Conservation (phyloP, 352 stramenopile species). For the Peronospora farinosa region DNA sequence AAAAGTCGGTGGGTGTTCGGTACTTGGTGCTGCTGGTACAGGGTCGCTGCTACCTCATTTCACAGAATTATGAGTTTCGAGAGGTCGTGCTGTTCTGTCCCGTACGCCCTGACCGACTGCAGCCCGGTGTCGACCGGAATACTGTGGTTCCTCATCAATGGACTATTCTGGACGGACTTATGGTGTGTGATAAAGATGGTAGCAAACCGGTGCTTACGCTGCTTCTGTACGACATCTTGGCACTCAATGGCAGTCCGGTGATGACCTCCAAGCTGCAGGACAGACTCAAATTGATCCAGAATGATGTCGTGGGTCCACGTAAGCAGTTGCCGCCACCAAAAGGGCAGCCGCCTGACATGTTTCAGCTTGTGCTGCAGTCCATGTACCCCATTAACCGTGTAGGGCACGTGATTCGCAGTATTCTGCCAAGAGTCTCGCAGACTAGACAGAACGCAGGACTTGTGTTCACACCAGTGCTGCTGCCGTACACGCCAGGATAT, state of each 20-base stretch:
- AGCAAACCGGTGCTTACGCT: conserved; percentile 66
- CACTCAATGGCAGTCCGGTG: conserved; percentile 75
- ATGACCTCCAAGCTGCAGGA: conserved; percentile 84
- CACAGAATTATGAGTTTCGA: conserved; percentile 79
- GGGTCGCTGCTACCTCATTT: conserved; percentile 75
- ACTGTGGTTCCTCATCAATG: conserved; percentile 75
- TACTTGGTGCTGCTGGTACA: conserved; percentile 75
- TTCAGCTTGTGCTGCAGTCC: conserved; percentile 77
- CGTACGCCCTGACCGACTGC: conserved; percentile 66
- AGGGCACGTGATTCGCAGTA: conserved; percentile 69
- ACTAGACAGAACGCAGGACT: conserved; percentile 75
- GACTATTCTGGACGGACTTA: conserved; percentile 80
- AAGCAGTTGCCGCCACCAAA: conserved; percentile 73
- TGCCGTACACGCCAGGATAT: conserved; percentile 74
- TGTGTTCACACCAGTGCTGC: conserved; percentile 68
- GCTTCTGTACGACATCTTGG: conserved; percentile 80
- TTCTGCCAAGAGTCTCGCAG: conserved; percentile 61
- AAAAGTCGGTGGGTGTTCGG: conserved; percentile 68
- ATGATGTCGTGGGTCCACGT: conserved; percentile 79
- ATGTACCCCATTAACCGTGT: conserved; percentile 79
- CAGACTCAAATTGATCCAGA: conserved; percentile 83
- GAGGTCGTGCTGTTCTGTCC: conserved; percentile 74
- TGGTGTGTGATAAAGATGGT: conserved; percentile 79
- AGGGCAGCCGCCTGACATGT: conserved; percentile 67
- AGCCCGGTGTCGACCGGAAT: conserved; percentile 67